Base-by-base conservation (phyloP, 2,329 filamentous ascomycete species). In the Ceratocystis lukuohia region DNA sequence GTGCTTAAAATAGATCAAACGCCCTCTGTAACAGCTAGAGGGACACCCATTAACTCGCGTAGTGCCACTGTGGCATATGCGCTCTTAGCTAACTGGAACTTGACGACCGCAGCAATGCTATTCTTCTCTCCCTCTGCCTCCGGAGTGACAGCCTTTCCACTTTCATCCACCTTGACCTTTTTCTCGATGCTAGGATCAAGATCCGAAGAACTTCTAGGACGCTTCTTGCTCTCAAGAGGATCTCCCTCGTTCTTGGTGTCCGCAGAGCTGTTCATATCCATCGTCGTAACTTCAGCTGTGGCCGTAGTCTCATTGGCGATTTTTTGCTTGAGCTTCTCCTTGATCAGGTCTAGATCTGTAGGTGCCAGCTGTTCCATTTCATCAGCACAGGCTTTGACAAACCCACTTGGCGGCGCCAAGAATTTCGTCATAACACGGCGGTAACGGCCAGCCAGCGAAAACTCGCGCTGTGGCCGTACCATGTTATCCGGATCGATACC, bases 361-460 rank as follows among this genome's bases (percentile, higher is more conserved):
- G 88, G 84, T 2, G 96, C 88, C 76, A 97, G 86, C 76, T 97
- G 92, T 76, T 95, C 86, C 44, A 87, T 84, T 41, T 87, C 84
- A 33, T 85, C 81, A 2, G 73, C 73, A 73, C 96, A 97, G 4
- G 79, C 76, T 72, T 82, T 86, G 10, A 96, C 82, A 67, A 89
- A 83, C 67, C 86, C 87, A 10, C 80, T 82, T 6, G 89, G 83
- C 6, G 80, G 75, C 1, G 84, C 82, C 62, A 86, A 79, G 72
- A 91, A 89, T 25, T 82, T 82, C 44, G 89, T 86, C 70, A 97
- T 82, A 33, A 96, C 74, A 75, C 93, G 94, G 69, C 94, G 85
- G 75, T 99, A 99, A 30, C 88, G 84, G 1, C 94, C 95, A 62
- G 88, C 89, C 1, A 99, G 80, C 74, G 89, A 96, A 73, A 94